Evolutionary conservation across 2,329 filamentous ascomycete genomes (phyloP).

Genomic region (Aspergillus glaucus): DNA sequence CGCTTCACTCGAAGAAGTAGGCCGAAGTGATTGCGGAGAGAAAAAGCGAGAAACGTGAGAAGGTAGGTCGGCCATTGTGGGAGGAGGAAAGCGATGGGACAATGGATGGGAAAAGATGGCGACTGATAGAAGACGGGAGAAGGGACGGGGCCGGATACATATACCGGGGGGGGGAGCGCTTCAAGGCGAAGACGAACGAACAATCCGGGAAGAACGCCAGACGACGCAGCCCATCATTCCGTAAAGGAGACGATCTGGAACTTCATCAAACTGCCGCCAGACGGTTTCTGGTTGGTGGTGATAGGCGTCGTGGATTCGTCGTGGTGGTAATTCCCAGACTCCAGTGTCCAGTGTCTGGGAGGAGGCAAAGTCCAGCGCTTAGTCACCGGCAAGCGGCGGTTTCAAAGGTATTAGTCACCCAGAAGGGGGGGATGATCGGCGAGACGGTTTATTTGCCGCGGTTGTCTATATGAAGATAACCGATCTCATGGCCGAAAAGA

Average conservation of each 20-base stretch:
- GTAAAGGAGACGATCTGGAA: not conserved
- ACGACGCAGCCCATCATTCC: not conserved
- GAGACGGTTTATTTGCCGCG: not conserved
- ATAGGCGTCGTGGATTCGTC: not conserved
- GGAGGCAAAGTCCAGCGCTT: not conserved
- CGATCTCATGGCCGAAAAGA: not conserved
- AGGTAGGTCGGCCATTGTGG: constrained; percentile 50
- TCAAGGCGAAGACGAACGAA: not conserved
- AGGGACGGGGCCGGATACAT: not conserved
- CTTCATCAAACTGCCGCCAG: not conserved
- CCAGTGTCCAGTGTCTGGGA: not conserved
- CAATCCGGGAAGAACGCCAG: not conserved
- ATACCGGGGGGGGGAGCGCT: not conserved
- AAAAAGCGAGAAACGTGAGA: constrained; percentile 49
- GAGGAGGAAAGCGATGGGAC: not conserved
- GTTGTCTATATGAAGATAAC: not conserved
- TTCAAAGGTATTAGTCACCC: not conserved
- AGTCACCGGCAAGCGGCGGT: not conserved
- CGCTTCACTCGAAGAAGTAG: constrained; percentile 13
- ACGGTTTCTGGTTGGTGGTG: not conserved
- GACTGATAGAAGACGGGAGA: not conserved
- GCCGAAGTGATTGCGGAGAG: constrained; percentile 30
- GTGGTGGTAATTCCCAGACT: not conserved
- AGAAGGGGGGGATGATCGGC: not conserved
- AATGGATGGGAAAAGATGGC: not conserved